Base-by-base conservation (phyloP, 768 basidiomycete species). In the Pleurotus sapidus region DNA sequence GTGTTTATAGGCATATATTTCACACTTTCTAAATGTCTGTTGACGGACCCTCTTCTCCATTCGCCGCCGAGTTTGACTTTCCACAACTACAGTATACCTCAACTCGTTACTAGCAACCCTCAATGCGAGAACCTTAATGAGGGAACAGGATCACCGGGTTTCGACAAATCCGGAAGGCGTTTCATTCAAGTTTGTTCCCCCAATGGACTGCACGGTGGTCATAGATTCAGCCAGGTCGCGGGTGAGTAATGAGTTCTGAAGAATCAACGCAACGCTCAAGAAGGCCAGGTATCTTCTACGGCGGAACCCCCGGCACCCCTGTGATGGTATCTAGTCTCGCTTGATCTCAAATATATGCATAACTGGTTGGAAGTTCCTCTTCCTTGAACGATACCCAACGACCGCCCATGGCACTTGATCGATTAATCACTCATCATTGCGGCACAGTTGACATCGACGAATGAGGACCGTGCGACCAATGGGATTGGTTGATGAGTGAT, bases 1-100 rank as follows among this genome's bases (percentile, higher is more conserved):
- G 68, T 75, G 15, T 79, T 77, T 65, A 69, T 78, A 51, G 76
- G 67, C 5, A 72, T 81, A 49, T 80, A 78, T 60, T 73, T 80
- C 57, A 70, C 69, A 40, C 69, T 81, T 9, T 77, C 75, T 61
- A 81, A 82, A 65, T 50, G 81, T 80, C 30, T 62, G 74, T 59
- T 25, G 30, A 18, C 18, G 9, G 5, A 14, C 40, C 23, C 25
- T 18, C 25, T 18, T n/a, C 25, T 38, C 15, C 37, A 25, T 45
- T 24, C 25, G 43, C 40, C 4, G 23, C 5, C 30, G 42, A 23
- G 7, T 15, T 15, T 15, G 8, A 30, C 8, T 30, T 30, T 1
- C 6, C 27, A 6, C 27, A 7, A 38, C 23, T 7, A 47, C 40
- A 77, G 74, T 78, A 37, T 76, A 77, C 58, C 63, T 67, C 3